phyloP scores from a whole-genome alignment of 2,329 filamentous ascomycete genomes.

The Lithohypha guttulata region DNA sequence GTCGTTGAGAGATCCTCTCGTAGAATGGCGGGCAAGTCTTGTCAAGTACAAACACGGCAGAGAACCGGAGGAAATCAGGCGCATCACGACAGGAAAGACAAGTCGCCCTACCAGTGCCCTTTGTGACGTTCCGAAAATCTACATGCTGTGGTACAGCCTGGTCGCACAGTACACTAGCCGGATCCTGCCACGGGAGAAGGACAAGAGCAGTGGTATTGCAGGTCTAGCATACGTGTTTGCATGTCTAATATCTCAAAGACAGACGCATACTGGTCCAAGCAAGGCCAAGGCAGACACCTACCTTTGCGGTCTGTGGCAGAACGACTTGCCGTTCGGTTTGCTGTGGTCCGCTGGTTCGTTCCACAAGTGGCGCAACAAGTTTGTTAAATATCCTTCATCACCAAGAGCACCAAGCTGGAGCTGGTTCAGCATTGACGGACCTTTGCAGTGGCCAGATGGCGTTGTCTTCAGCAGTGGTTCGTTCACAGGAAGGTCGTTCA shows the following conservation, averaged over 20 bases:
- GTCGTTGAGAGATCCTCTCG: conserved; percentile 18
- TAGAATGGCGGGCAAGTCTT: conserved; percentile 3
- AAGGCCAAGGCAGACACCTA: conserved; percentile 6
- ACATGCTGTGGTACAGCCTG: conserved; percentile 8
- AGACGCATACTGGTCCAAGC: conserved; percentile 1
- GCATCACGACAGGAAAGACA: conserved; percentile 8
- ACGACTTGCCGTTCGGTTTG: conserved; percentile 7
- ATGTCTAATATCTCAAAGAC: conserved; percentile 7
- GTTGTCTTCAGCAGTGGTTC: conserved; percentile 9
- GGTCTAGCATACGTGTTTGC: conserved; percentile 8
- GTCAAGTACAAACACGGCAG: conserved; percentile 5
- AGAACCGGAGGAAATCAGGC: not conserved
- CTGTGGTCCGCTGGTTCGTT: conserved; percentile 8
- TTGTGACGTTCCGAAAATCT: conserved; percentile 6
- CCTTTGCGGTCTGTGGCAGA: conserved; percentile 8
- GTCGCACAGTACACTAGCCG: conserved; percentile 6
- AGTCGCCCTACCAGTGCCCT: conserved; percentile 13
- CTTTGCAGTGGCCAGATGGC: conserved; percentile 12
- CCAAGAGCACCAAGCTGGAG: conserved; percentile 22
- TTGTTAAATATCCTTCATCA: conserved; percentile 13
- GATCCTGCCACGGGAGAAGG: conserved; percentile 5
- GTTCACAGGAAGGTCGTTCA: conserved; percentile 7
- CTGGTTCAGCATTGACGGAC: conserved; percentile 21
- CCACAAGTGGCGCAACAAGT: conserved; percentile 9
- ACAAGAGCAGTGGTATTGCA: conserved; percentile 9